Conservation (phyloP, 2,329 filamentous ascomycete genomes). For the Aspergillus cejpii region DNA sequence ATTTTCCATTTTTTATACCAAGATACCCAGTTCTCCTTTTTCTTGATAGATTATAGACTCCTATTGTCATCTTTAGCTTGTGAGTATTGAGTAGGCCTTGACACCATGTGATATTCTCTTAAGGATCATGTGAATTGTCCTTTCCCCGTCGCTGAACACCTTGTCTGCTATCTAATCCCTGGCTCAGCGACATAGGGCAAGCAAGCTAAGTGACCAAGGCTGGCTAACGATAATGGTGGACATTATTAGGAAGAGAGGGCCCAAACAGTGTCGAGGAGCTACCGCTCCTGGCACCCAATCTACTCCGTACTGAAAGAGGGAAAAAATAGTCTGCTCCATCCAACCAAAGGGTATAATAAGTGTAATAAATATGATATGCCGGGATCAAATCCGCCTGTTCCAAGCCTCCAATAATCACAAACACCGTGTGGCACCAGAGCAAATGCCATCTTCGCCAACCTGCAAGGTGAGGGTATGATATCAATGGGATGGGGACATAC, state of each 20-base stretch:
- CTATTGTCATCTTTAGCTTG: neutral
- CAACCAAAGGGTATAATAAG: constrained; percentile 23
- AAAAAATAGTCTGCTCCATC: constrained; percentile 17
- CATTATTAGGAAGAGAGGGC: too few relatives aligned
- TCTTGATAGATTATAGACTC: neutral
- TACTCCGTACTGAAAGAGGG: too few relatives aligned
- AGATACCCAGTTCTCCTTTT: neutral
- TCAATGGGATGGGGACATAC: neutral
- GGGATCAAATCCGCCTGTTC: neutral
- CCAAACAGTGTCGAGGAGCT: too few relatives aligned
- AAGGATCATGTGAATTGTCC: too few relatives aligned
- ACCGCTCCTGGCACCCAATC: too few relatives aligned
- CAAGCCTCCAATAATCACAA: neutral
- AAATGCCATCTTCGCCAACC: constrained; percentile 5
- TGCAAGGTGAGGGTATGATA: neutral
- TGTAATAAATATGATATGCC: constrained; percentile 15
- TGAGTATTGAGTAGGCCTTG: too few relatives aligned
- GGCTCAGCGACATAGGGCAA: too few relatives aligned
- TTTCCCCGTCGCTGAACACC: too few relatives aligned
- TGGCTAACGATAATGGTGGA: too few relatives aligned
- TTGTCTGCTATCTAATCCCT: too few relatives aligned
- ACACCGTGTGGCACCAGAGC: neutral
- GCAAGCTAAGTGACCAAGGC: too few relatives aligned
- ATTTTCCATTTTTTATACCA: neutral
- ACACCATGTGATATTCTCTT: too few relatives aligned